Percentiles rank a stretch among this genome's conserved stretches.
Evolutionary conservation across 495 filamentous ascomycete species (phyloP).

Genomic region (Bacidia rubella): DNA sequence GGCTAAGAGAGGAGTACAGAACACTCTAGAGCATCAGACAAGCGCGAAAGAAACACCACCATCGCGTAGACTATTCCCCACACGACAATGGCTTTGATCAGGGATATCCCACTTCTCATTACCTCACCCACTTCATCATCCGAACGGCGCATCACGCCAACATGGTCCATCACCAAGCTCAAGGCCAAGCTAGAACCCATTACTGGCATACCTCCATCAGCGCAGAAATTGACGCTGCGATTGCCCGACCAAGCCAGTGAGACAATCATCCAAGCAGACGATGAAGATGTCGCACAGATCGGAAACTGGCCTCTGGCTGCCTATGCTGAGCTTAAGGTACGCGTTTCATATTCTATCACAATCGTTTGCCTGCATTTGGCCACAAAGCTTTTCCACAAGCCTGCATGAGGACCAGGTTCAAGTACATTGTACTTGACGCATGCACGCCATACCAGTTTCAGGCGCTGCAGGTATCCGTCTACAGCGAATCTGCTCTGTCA

Average conservation of each 20-base stretch:
- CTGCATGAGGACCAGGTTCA: slow-evolving; percentile 12
- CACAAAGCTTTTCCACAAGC: neutral
- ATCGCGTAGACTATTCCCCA: neutral
- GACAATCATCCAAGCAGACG: slow-evolving; percentile 43
- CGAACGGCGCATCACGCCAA: slow-evolving; percentile 80
- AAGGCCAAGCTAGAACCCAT: slow-evolving; percentile 86
- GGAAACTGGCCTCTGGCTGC: slow-evolving; percentile 49
- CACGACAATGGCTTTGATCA: neutral
- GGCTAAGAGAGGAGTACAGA: neutral
- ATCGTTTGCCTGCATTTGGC: neutral
- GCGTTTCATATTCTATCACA: neutral
- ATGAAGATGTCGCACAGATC: slow-evolving; percentile 54
- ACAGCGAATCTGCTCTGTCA: neutral
- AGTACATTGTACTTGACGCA: neutral
- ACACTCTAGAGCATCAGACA: neutral
- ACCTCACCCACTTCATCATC: slow-evolving; percentile 42
- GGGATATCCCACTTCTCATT: slow-evolving; percentile 73
- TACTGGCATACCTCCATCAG: slow-evolving; percentile 75
- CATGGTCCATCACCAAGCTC: slow-evolving; percentile 78
- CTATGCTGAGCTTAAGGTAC: slow-evolving; percentile 67
- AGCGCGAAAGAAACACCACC: too few relatives aligned
- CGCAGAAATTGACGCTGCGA: slow-evolving; percentile 59
- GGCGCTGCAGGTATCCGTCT: neutral
- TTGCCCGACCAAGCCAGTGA: slow-evolving; percentile 37
- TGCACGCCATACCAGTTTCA: neutral